These are phyloP conservation scores for Eutypella sp. DNA, from an alignment of 2,329 filamentous ascomycete genomes.

Conservation along the genomic window DNA sequence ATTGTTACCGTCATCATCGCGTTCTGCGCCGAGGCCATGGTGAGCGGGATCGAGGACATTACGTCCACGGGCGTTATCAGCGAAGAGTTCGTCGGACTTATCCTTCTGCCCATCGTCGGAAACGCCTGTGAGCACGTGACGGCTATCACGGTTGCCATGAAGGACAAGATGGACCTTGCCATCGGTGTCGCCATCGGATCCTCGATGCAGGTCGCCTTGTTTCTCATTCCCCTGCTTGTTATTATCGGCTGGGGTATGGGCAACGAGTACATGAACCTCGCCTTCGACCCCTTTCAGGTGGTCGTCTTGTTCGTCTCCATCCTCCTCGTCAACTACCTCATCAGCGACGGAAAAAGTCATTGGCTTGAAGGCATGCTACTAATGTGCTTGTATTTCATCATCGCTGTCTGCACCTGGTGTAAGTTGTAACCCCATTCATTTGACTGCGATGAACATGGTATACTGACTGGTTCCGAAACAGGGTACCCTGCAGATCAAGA, in stretches of 20 bases:
- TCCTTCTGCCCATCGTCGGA: constrained; percentile 76
- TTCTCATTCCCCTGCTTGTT: constrained; percentile 71
- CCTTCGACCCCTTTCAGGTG: constrained; percentile 86
- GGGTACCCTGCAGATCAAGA: neutral
- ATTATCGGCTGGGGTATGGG: constrained; percentile 74
- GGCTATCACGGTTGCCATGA: constrained; percentile 71
- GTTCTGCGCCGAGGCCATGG: constrained; percentile 75
- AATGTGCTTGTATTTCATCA: constrained; percentile 75
- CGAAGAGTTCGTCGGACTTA: constrained; percentile 73
- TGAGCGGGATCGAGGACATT: constrained; percentile 66
- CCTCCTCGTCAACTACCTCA: constrained; percentile 80
- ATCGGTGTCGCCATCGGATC: constrained; percentile 77
- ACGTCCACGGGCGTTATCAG: constrained; percentile 55
- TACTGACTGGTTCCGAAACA: neutral
- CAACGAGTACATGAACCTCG: constrained; percentile 69
- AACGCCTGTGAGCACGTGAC: constrained; percentile 81
- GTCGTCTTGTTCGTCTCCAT: constrained; percentile 79
- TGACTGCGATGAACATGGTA: neutral
- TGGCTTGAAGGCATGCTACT: constrained; percentile 75
- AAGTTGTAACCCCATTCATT: constrained; percentile 28
- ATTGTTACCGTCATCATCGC: constrained; percentile 76
- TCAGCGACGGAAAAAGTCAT: constrained; percentile 76
- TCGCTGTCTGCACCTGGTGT: constrained; percentile 64
- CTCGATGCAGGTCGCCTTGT: constrained; percentile 76
- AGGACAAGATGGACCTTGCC: constrained; percentile 81